Base-by-base conservation (phyloP, 169 alveolate species). In the Babesia ovis region DNA sequence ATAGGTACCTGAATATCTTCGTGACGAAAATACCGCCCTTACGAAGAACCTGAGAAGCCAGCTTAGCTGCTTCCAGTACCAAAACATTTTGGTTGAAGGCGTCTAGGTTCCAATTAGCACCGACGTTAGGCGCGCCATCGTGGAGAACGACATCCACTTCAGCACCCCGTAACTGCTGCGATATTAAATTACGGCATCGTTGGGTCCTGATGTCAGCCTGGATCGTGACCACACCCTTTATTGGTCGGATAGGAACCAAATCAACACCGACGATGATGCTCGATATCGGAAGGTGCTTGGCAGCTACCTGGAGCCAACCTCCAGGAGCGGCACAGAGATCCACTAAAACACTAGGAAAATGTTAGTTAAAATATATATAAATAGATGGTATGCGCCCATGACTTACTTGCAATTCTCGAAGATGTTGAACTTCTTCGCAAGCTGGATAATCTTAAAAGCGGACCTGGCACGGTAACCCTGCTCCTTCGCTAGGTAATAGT, bases 291-390 rank as follows among this genome's bases (percentile, higher is more conserved):
- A 96, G 87, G 66, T 95, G 92, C 80, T 94, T 88, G 70, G 92
- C 86, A 20, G 98, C 98, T 3, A 93, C 98, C 84, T 96, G 98
- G 50, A 95, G 89, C 99, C 99, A 98, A 14, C 99, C 99, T 16
- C 99, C 99, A 22, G 99, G 99, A 23, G 99, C 99, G 25, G 99
- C 99, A 92, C 99, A 98, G 51, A 98, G 91, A 91, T 98, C 99
- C 25, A 98, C 95, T 93, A 95, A 37, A 75, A 86, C 77, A 87
- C 86, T 77, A 48, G 18, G 79, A 14, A 84, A 77, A 76, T 90
- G 84, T 61, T 22, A 70, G 4, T 6, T 8, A 60, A 22, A 45
- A 31, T 43, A 53, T 14, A 60, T 1, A 16, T 1, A n/a, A 6
- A 6, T 35, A 4, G 16, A 4, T 9, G n/a, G 29, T 8, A 1